phyloP scores from a whole-genome alignment of 257 asterid species.

The Vinca minor region DNA sequence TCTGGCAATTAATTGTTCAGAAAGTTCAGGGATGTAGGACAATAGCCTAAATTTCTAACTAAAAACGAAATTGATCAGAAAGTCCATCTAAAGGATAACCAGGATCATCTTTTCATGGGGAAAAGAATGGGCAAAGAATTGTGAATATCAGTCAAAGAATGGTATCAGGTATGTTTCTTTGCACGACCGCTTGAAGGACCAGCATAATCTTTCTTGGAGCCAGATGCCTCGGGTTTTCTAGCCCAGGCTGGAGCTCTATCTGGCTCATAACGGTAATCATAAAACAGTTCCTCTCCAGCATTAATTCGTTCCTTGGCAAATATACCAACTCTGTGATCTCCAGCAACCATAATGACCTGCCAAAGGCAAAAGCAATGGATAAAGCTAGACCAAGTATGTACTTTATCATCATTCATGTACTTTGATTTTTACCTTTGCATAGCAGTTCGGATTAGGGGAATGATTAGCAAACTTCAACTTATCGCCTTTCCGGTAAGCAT shows the following conservation, averaged over 20 bases:
- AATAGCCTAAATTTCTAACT: too few species aligned
- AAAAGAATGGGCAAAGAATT: conserved; percentile 17
- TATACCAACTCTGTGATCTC: conserved; percentile 88
- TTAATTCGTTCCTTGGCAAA: conserved; percentile 71
- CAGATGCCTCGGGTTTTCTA: conserved; percentile 74
- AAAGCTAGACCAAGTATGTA: background rate
- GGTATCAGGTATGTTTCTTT: conserved; percentile 33
- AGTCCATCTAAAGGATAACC: conserved; percentile 2
- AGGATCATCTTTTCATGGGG: conserved; percentile 1
- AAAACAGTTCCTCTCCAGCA: conserved; percentile 85
- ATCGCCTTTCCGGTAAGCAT: conserved; percentile 84
- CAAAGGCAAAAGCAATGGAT: conserved; percentile 12
- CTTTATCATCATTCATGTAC: background rate
- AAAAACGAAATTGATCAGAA: too few species aligned
- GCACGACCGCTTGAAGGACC: conserved; percentile 32
- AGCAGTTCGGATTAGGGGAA: conserved; percentile 91
- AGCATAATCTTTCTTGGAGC: conserved; percentile 26
- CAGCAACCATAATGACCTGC: conserved; percentile 91
- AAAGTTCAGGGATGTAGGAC: too few species aligned
- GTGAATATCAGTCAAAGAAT: conserved; percentile 10
- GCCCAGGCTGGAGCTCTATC: conserved; percentile 95
- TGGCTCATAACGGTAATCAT: conserved; percentile 74
- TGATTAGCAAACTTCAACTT: conserved; percentile 91
- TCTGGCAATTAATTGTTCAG: too few species aligned
- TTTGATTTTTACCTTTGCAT: conserved; percentile 76